Percentiles rank a stretch among this genome's conserved stretches.
phyloP scores from a whole-genome alignment of 768 basidiomycete species.

The Leccinum barrowsii region DNA sequence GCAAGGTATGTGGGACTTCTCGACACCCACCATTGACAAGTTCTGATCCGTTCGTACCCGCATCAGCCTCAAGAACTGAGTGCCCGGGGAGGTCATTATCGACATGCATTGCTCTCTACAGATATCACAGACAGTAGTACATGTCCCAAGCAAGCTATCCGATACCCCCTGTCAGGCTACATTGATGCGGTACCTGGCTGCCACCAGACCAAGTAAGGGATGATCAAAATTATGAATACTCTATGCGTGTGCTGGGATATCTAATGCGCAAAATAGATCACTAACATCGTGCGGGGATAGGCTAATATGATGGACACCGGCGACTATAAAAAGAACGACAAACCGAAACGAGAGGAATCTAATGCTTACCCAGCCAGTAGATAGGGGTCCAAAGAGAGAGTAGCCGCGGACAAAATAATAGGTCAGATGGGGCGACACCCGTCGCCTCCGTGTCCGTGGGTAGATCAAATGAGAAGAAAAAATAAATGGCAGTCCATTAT shows the following conservation, averaged over 20 bases:
- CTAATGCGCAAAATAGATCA: slow-evolving; percentile 21
- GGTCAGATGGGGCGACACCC: slow-evolving; percentile 5
- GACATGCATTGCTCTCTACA: background rate
- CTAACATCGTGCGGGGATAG: slow-evolving; percentile 3
- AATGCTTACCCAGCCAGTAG: slow-evolving; percentile 1
- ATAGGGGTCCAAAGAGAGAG: slow-evolving; percentile 5
- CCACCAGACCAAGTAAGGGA: background rate
- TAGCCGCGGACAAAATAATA: background rate
- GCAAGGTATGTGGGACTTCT: slow-evolving; percentile 50
- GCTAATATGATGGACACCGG: background rate
- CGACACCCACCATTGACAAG: background rate
- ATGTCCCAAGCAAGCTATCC: background rate
- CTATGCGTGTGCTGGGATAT: slow-evolving; percentile 18
- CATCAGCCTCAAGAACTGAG: slow-evolving; percentile 19
- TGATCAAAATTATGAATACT: slow-evolving; percentile 10
- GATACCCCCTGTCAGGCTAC: background rate
- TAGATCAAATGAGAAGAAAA: slow-evolving; percentile 8
- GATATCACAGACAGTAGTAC: background rate
- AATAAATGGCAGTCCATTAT: background rate
- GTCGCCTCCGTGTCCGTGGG: slow-evolving; percentile 14
- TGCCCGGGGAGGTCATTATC: background rate
- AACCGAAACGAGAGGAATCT: slow-evolving; percentile 1
- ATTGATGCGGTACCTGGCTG: background rate
- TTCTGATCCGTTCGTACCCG: background rate
- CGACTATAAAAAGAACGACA: slow-evolving; percentile 3